Conservation (phyloP, 2,329 filamentous ascomycete genomes). For the Dactylellina parvicollis region DNA sequence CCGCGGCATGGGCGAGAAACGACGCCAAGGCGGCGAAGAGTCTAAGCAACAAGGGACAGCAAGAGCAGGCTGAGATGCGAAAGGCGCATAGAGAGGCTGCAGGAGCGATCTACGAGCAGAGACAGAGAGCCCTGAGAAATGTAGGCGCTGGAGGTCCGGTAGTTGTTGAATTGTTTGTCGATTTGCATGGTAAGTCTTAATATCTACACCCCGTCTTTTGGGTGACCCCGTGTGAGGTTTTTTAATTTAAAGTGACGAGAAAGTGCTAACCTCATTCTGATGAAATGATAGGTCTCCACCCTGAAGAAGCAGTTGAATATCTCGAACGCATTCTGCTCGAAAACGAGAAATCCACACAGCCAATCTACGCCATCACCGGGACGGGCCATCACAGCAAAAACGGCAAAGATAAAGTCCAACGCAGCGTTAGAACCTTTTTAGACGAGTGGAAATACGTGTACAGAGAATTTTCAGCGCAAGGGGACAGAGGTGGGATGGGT, state of each 20-base stretch:
- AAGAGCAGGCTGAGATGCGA: constrained; percentile 96
- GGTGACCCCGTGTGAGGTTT: background rate
- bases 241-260: constrained; percentile 55
- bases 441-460: constrained; percentile 97
- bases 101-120: constrained; percentile 88
- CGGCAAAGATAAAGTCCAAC: constrained; percentile 97
- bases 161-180: constrained; percentile 83
- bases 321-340: constrained; percentile 87
- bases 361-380: constrained; percentile 94
- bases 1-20: constrained; percentile 98
- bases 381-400: constrained; percentile 98
- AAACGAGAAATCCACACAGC: constrained; percentile 76
- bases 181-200: constrained; percentile 76
- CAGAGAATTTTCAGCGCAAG: constrained; percentile 93
- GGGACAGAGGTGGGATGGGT: constrained; percentile 84
- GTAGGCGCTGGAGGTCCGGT: constrained; percentile 60
- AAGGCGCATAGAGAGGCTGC: constrained; percentile 96
- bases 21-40: constrained; percentile 96
- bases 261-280: background rate
- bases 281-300: constrained; percentile 74
- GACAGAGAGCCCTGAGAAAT: constrained; percentile 71
- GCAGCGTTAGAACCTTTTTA: constrained; percentile 87
- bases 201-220: constrained; percentile 6
- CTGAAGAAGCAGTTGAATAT: constrained; percentile 95
- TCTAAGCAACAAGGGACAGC: constrained; percentile 90